Conservation (phyloP, 106 monocot genomes). For the Iris macrosiphon region DNA sequence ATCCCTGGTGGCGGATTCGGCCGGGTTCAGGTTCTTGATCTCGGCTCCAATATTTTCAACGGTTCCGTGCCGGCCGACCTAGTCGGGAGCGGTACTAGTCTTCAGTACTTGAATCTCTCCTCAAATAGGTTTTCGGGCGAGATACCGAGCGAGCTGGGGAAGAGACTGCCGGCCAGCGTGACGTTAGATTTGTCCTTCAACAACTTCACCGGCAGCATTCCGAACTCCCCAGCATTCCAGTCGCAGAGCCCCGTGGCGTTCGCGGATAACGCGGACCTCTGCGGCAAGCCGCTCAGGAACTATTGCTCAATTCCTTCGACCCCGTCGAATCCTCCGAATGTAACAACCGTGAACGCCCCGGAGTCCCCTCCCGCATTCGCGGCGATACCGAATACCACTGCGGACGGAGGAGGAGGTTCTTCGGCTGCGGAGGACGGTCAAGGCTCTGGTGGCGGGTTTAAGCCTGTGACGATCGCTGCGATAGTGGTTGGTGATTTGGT, state of each 20-base stretch:
- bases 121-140: conserved; percentile 57
- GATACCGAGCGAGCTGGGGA: conserved; percentile 48
- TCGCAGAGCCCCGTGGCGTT: conserved; percentile 44
- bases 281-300: conserved; percentile 59
- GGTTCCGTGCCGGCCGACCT: conserved; percentile 53
- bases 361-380: conserved; percentile 87
- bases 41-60: conserved; percentile 80
- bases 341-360: background rate
- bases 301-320: conserved; percentile 64
- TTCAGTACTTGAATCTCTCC: conserved; percentile 70
- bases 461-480: conserved; percentile 52
- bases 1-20: conserved; percentile 42
- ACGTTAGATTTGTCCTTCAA: conserved; percentile 75
- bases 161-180: conserved; percentile 27
- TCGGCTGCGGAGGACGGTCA: too few species aligned
- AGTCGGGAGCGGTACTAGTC: conserved; percentile 6
- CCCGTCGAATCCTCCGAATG: conserved; percentile 26
- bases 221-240: conserved; percentile 27
- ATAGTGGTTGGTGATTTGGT: conserved; percentile 72
- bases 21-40: conserved; percentile 42
- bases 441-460: conserved; percentile 9
- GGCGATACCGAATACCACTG: conserved; percentile 48
- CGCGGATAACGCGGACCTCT: conserved; percentile 69
- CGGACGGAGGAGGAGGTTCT: conserved; percentile 2
- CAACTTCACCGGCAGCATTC: conserved; percentile 75